Percentiles rank a stretch among this genome's conserved stretches.
Conservation (phyloP, 495 filamentous ascomycete genomes). For the Pyrenula massariospora region DNA sequence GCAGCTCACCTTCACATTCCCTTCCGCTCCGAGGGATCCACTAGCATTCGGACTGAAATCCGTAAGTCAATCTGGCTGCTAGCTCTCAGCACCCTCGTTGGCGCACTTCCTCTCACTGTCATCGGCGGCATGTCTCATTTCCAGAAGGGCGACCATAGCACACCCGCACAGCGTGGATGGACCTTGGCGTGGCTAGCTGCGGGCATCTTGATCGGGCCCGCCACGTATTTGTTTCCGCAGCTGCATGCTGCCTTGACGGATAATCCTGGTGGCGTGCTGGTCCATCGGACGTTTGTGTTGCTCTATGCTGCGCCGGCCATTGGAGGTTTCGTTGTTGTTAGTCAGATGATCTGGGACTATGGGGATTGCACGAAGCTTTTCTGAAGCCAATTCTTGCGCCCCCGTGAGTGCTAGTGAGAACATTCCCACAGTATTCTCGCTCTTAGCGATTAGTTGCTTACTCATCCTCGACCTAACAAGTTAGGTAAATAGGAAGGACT, state of each 20-base stretch:
- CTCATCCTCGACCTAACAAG: too few relatives aligned
- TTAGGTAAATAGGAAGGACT: too few relatives aligned
- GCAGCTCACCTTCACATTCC: not conserved
- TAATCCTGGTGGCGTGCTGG: not conserved
- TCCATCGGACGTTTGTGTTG: not conserved
- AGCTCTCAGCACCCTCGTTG: not conserved
- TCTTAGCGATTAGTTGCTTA: too few relatives aligned
- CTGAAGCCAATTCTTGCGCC: too few relatives aligned
- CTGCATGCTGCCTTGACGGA: not conserved
- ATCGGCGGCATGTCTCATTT: conserved; percentile 21
- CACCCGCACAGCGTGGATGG: conserved; percentile 18
- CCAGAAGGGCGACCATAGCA: conserved; percentile 9
- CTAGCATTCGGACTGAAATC: not conserved
- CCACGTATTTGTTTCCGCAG: not conserved
- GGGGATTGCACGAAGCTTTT: conserved; percentile 3
- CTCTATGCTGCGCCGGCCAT: conserved; percentile 11
- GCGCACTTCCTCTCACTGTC: conserved; percentile 16
- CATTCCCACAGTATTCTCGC: too few relatives aligned
- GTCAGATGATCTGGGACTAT: conserved; percentile 10
- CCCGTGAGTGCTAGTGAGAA: too few relatives aligned
- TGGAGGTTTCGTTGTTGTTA: conserved; percentile 18
- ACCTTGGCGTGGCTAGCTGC: conserved; percentile 24
- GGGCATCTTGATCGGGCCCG: conserved; percentile 4
- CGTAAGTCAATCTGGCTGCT: not conserved
- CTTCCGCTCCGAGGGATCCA: not conserved